A percentile compares a stretch with the other conserved stretches of the same genome.
Evolutionary conservation across 257 asterid species (phyloP).

Genomic region (Scutellaria barbata): DNA sequence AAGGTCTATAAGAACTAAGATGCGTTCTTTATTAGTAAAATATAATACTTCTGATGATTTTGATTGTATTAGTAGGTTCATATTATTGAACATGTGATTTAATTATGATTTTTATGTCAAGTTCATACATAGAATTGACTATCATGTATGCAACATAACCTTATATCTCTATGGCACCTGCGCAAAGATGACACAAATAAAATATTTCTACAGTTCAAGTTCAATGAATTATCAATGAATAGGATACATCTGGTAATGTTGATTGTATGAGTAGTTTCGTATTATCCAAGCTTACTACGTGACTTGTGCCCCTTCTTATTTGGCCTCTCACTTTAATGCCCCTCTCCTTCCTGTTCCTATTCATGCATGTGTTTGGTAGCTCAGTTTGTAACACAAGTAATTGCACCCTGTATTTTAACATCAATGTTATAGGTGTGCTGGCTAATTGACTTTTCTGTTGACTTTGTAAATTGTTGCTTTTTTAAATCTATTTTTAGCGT

Average conservation of each 20-base stretch:
- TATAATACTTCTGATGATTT: too few species aligned
- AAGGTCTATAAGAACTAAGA: not conserved
- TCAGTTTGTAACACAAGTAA: not conserved
- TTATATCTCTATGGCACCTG: too few species aligned
- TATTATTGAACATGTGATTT: not conserved
- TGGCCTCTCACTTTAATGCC: not conserved
- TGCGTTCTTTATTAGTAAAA: not conserved
- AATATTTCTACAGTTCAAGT: too few species aligned
- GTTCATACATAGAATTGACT: not conserved
- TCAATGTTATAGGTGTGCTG: not conserved
- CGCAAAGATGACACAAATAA: too few species aligned
- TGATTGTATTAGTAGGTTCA: not conserved
- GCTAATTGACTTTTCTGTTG: conserved; percentile 7
- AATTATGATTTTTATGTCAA: not conserved
- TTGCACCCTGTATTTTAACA: conserved; percentile 18
- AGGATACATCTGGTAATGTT: too few species aligned
- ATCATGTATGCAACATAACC: not conserved
- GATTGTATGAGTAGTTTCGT: too few species aligned
- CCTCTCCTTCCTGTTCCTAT: not conserved
- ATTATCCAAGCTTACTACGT: not conserved
- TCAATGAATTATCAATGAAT: too few species aligned
- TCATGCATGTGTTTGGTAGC: conserved; percentile 1
- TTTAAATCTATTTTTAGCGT: not conserved
- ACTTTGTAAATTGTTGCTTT: not conserved
- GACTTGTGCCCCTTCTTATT: not conserved